Conservation (phyloP, 257 asterid species). For the Mentha longifolia region DNA sequence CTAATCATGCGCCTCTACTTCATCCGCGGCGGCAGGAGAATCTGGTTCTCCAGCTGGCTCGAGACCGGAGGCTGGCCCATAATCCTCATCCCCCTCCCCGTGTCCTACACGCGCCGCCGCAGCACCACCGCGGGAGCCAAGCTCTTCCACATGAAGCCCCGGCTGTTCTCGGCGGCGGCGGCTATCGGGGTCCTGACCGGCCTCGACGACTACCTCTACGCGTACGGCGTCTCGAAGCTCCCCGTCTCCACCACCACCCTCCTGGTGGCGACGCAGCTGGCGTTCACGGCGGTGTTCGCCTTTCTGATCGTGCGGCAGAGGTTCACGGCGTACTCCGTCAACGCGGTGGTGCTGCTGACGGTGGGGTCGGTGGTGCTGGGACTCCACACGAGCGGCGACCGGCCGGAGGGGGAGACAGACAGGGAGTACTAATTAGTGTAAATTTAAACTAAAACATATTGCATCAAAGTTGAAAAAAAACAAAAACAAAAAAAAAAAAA, state of each 20-base stretch:
- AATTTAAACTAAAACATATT: no score
- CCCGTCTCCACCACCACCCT: conserved; percentile 53
- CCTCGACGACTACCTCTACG: conserved; percentile 42
- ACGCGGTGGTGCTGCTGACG: conserved; percentile 47
- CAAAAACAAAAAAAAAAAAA: no score
- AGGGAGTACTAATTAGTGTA: no score
- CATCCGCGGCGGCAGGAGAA: conserved; percentile 42
- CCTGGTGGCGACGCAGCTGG: conserved; percentile 47
- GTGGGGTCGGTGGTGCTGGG: conserved; percentile 47
- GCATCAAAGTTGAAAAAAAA: no score
- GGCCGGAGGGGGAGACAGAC: conserved; percentile 46
- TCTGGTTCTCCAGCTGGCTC: conserved; percentile 46
- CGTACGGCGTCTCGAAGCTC: conserved; percentile 41
- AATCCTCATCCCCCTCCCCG: conserved; percentile 35
- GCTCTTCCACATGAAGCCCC: conserved; percentile 31
- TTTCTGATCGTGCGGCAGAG: conserved; percentile 42
- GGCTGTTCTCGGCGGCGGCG: conserved; percentile 27
- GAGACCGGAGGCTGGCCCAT: conserved; percentile 44
- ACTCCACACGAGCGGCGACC: conserved; percentile 46
- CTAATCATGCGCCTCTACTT: conserved; percentile 47
- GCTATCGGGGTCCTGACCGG: conserved; percentile 40
- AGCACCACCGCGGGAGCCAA: neutral
- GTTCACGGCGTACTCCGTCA: conserved; percentile 49
- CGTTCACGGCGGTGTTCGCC: conserved; percentile 49
- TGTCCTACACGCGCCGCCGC: conserved; percentile 45